phyloP scores from a whole-genome alignment of 257 asterid species.

The Agastache rugosa region DNA sequence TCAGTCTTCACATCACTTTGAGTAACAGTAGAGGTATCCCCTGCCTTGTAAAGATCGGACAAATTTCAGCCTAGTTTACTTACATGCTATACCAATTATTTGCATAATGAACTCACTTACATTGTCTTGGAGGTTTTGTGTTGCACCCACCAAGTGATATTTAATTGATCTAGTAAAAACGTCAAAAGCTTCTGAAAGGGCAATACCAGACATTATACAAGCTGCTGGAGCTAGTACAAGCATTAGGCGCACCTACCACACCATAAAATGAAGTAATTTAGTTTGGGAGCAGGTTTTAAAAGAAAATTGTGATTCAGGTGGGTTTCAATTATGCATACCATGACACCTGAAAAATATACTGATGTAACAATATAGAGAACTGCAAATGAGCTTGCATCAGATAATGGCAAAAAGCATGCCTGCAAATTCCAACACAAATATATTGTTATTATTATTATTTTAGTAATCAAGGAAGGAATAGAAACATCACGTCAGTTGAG shows the following conservation, averaged over 20 bases:
- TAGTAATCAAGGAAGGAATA: slow-evolving; percentile 23
- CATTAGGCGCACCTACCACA: slow-evolving; percentile 91
- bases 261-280: slow-evolving; percentile 33
- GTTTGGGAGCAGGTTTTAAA: slow-evolving; percentile 9
- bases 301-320: background rate
- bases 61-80: slow-evolving; percentile 31
- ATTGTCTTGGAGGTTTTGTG: slow-evolving; percentile 46
- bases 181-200: slow-evolving; percentile 92
- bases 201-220: slow-evolving; percentile 99
- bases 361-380: slow-evolving; percentile 95
- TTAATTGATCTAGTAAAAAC: slow-evolving; percentile 88
- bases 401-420: slow-evolving; percentile 97
- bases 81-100: slow-evolving; percentile 5
- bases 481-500: slow-evolving; percentile 16
- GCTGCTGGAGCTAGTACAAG: slow-evolving; percentile 99
- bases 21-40: slow-evolving; percentile 57
- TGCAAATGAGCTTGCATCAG: slow-evolving; percentile 98
- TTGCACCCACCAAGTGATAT: slow-evolving; percentile 56
- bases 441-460: background rate
- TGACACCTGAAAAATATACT: slow-evolving; percentile 98
- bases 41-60: slow-evolving; percentile 63
- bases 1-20: slow-evolving; percentile 64
- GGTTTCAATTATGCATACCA: slow-evolving; percentile 59
- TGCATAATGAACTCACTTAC: slow-evolving; percentile 51
- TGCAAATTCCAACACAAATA: slow-evolving; percentile 45